Evolutionary conservation across 192 early-diverging fungal species (phyloP).

Genomic region (Mortierella claussenii): DNA sequence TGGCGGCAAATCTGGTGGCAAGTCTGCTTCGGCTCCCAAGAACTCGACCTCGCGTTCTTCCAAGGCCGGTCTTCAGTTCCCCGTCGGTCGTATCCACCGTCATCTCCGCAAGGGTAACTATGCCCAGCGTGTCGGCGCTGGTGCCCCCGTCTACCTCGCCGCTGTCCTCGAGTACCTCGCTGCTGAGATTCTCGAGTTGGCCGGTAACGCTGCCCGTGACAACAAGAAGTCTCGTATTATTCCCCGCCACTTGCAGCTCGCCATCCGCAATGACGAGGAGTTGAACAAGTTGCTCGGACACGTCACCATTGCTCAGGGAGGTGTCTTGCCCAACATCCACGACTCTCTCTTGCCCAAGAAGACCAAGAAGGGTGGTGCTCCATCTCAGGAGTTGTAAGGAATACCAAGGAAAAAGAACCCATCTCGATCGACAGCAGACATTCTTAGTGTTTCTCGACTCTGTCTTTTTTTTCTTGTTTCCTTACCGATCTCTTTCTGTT

Average conservation of each 20-base stretch:
- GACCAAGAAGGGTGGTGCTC: conserved; percentile 72
- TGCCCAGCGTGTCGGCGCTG: conserved; percentile 90
- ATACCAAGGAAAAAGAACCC: conserved; percentile 17
- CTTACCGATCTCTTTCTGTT: conserved; percentile 12
- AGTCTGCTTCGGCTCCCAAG: conserved; percentile 71
- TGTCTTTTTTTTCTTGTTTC: conserved; percentile 16
- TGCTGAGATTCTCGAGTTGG: conserved; percentile 96
- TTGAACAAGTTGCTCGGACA: conserved; percentile 72
- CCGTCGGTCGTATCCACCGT: conserved; percentile 97
- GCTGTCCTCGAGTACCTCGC: conserved; percentile 96
- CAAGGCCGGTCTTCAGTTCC: conserved; percentile 96
- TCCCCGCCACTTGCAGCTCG: conserved; percentile 93
- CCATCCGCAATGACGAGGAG: conserved; percentile 93
- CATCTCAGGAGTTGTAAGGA: conserved; percentile 73
- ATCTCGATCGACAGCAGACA: not conserved
- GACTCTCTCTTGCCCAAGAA: conserved; percentile 86
- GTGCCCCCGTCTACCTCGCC: conserved; percentile 94
- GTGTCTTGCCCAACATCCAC: conserved; percentile 96
- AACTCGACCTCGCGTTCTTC: conserved; percentile 77
- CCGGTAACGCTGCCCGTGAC: conserved; percentile 94
- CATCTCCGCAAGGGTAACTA: conserved; percentile 94
- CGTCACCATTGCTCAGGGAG: conserved; percentile 91
- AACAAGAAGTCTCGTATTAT: conserved; percentile 97
- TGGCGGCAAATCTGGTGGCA: conserved; percentile 80
- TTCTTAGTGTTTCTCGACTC: conserved; percentile 8